Conservation (phyloP, 2,329 filamentous ascomycete species). For the Chaetomium sp. region DNA sequence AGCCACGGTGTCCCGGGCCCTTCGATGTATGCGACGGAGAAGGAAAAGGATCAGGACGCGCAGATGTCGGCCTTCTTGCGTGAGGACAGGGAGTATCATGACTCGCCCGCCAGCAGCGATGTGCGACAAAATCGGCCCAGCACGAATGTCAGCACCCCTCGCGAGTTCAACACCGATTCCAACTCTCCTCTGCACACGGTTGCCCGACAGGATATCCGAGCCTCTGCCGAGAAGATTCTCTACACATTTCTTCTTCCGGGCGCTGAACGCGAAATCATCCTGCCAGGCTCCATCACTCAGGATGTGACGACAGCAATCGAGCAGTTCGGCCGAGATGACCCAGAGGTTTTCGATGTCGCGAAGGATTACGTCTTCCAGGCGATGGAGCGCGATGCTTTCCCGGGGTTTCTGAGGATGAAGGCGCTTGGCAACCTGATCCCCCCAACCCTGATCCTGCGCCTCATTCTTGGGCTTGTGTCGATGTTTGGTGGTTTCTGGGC, state of each 20-base stretch:
- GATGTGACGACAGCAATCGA: conserved; percentile 86
- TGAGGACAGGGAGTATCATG: conserved; percentile 50
- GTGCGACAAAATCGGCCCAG: conserved; percentile 41
- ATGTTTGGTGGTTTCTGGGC: conserved; percentile 95
- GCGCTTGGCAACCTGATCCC: conserved; percentile 93
- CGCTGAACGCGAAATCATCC: conserved; percentile 92
- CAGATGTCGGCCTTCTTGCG: conserved; percentile 88
- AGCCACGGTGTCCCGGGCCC: conserved; percentile 52
- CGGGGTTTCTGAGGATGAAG: conserved; percentile 90
- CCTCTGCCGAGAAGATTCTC: conserved; percentile 96
- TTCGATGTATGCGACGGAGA: conserved; percentile 58
- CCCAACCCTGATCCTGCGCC: conserved; percentile 74
- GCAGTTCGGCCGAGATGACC: conserved; percentile 85
- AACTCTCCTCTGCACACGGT: conserved; percentile 80
- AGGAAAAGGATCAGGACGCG: conserved; percentile 75
- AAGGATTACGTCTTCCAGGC: conserved; percentile 99
- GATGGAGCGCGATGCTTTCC: conserved; percentile 99
- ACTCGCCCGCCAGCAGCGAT: conserved; percentile 49
- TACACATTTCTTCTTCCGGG: conserved; percentile 93
- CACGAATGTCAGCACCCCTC: conserved; percentile 52
- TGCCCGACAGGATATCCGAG: conserved; percentile 80
- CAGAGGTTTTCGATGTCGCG: conserved; percentile 92
- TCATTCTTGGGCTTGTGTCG: conserved; percentile 76
- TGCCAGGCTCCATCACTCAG: conserved; percentile 79
- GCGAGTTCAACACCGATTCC: conserved; percentile 63